Evolutionary conservation across 805 yeast species (phyloP).

Genomic region (Monosporozyma servazzii): DNA sequence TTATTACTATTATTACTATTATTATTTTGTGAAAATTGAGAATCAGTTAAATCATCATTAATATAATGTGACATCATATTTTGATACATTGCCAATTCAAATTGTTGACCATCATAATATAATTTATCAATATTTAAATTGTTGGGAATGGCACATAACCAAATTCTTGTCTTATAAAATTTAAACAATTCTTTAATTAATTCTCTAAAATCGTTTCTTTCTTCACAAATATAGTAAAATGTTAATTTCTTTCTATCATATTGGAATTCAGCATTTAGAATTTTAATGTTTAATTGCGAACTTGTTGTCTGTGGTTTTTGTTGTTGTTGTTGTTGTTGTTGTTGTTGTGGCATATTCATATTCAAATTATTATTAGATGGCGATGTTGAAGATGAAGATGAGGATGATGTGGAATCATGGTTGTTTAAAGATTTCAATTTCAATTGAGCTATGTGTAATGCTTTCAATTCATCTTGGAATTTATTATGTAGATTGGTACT

Average conservation of each 20-base stretch:
- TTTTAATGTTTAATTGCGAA: constrained; percentile 41
- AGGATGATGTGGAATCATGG: constrained; percentile 4
- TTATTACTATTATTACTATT: neutral
- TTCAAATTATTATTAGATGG: neutral
- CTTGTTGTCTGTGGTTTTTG: constrained; percentile 16
- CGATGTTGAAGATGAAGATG: neutral
- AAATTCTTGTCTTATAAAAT: constrained; percentile 69
- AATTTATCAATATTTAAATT: constrained; percentile 25
- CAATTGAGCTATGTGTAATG: constrained; percentile 55
- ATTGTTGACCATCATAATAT: constrained; percentile 25
- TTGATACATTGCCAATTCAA: constrained; percentile 27
- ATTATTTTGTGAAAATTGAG: constrained; percentile 7
- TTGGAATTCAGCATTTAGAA: constrained; percentile 72
- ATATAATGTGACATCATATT: constrained; percentile 28
- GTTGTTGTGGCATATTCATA: neutral
- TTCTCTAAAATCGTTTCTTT: constrained; percentile 65
- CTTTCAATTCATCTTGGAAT: constrained; percentile 63
- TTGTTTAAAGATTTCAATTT: constrained; percentile 36
- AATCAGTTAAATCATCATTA: constrained; percentile 19
- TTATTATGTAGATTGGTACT: constrained; percentile 49
- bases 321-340: constrained; percentile 5
- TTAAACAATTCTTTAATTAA: constrained; percentile 66
- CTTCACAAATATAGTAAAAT: constrained; percentile 56
- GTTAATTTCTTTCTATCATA: constrained; percentile 72
- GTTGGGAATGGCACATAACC: constrained; percentile 67